Conservation (phyloP, 176 grass and related monocot species). For the Hsuehochloa calcarea region DNA sequence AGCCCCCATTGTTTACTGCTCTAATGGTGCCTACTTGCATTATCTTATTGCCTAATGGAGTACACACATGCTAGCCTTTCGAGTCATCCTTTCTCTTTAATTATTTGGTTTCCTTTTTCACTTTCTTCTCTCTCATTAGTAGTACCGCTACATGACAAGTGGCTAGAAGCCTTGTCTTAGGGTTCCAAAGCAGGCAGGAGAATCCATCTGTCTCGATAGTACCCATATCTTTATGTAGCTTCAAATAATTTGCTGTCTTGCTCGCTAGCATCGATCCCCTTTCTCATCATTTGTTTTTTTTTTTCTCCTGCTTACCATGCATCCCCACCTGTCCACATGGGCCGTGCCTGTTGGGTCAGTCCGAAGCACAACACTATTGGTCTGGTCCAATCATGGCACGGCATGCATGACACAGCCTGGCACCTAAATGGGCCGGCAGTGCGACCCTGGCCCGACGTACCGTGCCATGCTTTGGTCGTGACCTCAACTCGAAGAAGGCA, state of each 20-base stretch:
- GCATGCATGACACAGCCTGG: no score
- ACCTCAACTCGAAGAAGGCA: no score
- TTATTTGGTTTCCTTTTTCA: not conserved
- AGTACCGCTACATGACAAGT: constrained; percentile 18
- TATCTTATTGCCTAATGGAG: constrained; percentile 30
- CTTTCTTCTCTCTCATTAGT: not conserved
- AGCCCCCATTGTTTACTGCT: not conserved
- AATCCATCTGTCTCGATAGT: constrained; percentile 1
- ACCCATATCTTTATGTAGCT: constrained; percentile 26
- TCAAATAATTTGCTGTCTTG: constrained; percentile 8
- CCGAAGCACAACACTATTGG: no score
- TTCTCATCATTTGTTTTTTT: not conserved
- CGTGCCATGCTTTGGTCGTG: no score
- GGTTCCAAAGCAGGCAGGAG: constrained; percentile 47
- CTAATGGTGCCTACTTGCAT: not conserved
- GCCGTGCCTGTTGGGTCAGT: no score
- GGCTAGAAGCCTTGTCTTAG: constrained; percentile 44
- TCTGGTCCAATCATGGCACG: no score
- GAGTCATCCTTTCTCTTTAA: not conserved
- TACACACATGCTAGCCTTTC: constrained; percentile 13
- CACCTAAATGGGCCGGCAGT: no score
- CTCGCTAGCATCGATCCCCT: not conserved
- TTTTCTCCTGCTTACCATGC: not conserved
- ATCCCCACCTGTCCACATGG: not conserved
- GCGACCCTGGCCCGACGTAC: no score